Evolutionary conservation across 495 filamentous ascomycete species (phyloP).

Genomic region (Cercophora newfieldiana): DNA sequence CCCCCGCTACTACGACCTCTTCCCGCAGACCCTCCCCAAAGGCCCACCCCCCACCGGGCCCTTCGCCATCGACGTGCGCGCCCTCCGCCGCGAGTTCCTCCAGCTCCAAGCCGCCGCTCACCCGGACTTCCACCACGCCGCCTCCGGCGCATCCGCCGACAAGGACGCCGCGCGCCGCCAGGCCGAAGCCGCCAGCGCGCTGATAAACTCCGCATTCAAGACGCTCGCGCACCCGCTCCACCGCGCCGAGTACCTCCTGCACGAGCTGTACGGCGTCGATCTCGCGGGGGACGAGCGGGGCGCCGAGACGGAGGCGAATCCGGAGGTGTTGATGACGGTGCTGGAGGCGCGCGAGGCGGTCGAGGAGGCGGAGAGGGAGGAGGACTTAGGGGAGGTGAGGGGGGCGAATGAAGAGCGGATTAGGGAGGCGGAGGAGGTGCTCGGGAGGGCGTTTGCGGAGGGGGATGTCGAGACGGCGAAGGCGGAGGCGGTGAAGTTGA

Average conservation of each 20-base stretch:
- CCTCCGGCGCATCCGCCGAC: slow-evolving; percentile 25
- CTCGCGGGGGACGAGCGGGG: slow-evolving; percentile 73
- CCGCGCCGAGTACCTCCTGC: slow-evolving; percentile 82
- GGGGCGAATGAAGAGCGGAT: slow-evolving; percentile 69
- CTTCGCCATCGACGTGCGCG: slow-evolving; percentile 68
- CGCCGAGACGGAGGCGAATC: slow-evolving; percentile 68
- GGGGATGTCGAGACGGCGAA: slow-evolving; percentile 68
- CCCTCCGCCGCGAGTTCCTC: slow-evolving; percentile 81
- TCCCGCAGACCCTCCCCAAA: slow-evolving; percentile 74
- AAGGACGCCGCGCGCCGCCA: slow-evolving; percentile 33
- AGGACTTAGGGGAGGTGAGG: slow-evolving; percentile 60
- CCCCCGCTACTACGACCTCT: slow-evolving; percentile 75
- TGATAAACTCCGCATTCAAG: slow-evolving; percentile 86
- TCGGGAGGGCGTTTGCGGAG: slow-evolving; percentile 63
- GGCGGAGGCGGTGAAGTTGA: slow-evolving; percentile 69
- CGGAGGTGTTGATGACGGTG: slow-evolving; percentile 79
- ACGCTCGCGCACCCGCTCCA: slow-evolving; percentile 74
- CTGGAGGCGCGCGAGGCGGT: slow-evolving; percentile 84
- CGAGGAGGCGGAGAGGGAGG: slow-evolving; percentile 70
- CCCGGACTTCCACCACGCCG: slow-evolving; percentile 69
- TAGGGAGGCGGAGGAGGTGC: slow-evolving; percentile 50
- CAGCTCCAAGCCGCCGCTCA: slow-evolving; percentile 76
- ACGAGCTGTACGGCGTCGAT: slow-evolving; percentile 66
- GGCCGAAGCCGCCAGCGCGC: slow-evolving; percentile 71
- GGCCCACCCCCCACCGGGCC: slow-evolving; percentile 77